phyloP scores from a whole-genome alignment of 306 rosid species.

The Carpinus viminea region DNA sequence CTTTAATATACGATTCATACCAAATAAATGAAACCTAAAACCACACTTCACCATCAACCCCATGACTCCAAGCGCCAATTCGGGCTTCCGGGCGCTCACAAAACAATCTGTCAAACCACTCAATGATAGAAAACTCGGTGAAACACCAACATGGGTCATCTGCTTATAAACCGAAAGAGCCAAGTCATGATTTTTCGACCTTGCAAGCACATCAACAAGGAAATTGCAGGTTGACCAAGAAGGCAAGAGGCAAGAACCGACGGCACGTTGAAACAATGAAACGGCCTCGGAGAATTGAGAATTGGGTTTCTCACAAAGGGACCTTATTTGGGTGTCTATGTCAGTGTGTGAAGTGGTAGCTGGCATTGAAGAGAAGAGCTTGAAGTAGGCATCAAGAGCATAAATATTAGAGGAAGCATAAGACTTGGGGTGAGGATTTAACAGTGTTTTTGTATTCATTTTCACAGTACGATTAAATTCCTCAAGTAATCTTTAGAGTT shows the following conservation, averaged over 20 bases:
- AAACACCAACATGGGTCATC: conserved; percentile 46
- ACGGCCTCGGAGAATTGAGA: conserved; percentile 50
- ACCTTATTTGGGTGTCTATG: conserved; percentile 45
- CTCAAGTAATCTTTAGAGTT: too few relatives aligned
- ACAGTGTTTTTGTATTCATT: conserved; percentile 37
- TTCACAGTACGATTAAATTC: background rate
- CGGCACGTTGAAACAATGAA: conserved; percentile 50
- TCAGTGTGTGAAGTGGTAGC: conserved; percentile 23
- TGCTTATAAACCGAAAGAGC: conserved; percentile 51
- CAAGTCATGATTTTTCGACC: conserved; percentile 42
- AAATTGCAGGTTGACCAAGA: conserved; percentile 46
- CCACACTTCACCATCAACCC: conserved; percentile 67
- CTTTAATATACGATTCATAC: conserved; percentile 55
- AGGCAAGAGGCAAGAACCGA: conserved; percentile 45
- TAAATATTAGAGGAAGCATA: background rate
- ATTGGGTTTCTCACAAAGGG: conserved; percentile 42
- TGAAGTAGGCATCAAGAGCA: conserved; percentile 11
- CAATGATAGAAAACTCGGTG: conserved; percentile 46
- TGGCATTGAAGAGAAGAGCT: conserved; percentile 43
- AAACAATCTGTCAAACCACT: conserved; percentile 61
- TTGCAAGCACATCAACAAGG: conserved; percentile 54
- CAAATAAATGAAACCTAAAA: conserved; percentile 41
- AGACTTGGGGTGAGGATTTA: background rate
- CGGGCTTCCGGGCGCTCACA: conserved; percentile 37
- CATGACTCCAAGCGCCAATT: conserved; percentile 53